These are phyloP conservation scores for Prunella vulgaris DNA, from an alignment of 257 asterid genomes.

Conservation along the genomic window DNA sequence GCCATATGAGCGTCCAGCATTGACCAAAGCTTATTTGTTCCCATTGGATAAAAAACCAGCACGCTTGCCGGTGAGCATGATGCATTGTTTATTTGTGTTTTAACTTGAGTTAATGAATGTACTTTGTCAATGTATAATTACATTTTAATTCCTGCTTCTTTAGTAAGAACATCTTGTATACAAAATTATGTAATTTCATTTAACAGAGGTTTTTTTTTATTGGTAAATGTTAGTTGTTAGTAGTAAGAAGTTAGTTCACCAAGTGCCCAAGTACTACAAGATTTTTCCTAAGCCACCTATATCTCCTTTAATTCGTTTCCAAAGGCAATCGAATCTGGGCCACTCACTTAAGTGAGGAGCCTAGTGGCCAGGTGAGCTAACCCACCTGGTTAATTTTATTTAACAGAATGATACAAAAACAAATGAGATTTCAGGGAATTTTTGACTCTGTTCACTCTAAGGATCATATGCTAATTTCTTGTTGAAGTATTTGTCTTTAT, in stretches of 20 bases:
- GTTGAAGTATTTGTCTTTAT: not conserved
- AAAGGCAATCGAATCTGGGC: too few relatives aligned
- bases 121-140: slow-evolving; percentile 7
- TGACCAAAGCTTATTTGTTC: slow-evolving; percentile 83
- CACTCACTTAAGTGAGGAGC: too few relatives aligned
- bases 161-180: slow-evolving; percentile 3
- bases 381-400: too few relatives aligned
- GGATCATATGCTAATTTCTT: not conserved
- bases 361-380: too few relatives aligned
- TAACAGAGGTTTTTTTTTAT: too few relatives aligned
- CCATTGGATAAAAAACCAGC: slow-evolving; percentile 94
- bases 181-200: not conserved
- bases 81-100: slow-evolving; percentile 11
- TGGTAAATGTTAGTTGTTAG: too few relatives aligned
- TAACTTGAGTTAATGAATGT: not conserved
- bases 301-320: too few relatives aligned
- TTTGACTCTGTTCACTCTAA: not conserved
- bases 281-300: too few relatives aligned
- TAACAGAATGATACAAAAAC: not conserved
- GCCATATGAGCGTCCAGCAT: slow-evolving; percentile 95
- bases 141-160: slow-evolving; percentile 8
- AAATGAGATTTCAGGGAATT: slow-evolving; percentile 10
- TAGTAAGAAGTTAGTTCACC: too few relatives aligned
- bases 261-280: too few relatives aligned
- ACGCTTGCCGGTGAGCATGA: slow-evolving; percentile 74